Evolutionary conservation across 2,329 filamentous ascomycete species (phyloP).

Genomic region (Rutstroemia sp.): DNA sequence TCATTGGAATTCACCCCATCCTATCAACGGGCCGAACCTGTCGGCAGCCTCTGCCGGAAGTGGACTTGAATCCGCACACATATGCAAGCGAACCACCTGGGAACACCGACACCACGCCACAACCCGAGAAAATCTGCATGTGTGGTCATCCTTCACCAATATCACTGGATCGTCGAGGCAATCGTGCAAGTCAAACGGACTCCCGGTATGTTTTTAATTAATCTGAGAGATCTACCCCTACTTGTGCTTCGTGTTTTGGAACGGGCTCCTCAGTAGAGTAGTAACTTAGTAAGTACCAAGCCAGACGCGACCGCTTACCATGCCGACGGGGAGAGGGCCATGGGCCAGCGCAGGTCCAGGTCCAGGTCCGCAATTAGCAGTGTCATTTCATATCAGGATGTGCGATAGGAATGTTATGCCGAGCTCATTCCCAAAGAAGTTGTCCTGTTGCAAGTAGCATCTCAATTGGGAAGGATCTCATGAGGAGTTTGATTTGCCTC

Average conservation of each 20-base stretch:
- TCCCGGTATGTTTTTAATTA: conserved; percentile 26
- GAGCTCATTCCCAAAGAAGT: conserved; percentile 1
- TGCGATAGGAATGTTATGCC: conserved; percentile 3
- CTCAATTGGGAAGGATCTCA: conserved; percentile 7
- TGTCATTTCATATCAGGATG: conserved; percentile 25
- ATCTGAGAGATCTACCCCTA: conserved; percentile 18
- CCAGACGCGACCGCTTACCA: conserved; percentile 3
- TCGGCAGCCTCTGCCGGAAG: conserved; percentile 19
- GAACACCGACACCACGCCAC: conserved; percentile 21
- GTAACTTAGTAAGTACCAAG: conserved; percentile 17
- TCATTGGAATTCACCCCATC: conserved; percentile 13
- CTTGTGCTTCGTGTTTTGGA: conserved; percentile 9
- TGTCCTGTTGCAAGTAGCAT: background rate
- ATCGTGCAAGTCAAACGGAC: conserved; percentile 14
- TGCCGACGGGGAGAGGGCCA: background rate
- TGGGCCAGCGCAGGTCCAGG: background rate
- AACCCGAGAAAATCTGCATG: conserved; percentile 17
- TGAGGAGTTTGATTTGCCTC: conserved; percentile 4
- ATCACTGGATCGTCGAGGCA: conserved; percentile 9
- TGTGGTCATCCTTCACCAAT: conserved; percentile 8
- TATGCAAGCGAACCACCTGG: conserved; percentile 24
- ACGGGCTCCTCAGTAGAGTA: conserved; percentile 16
- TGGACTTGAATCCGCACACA: conserved; percentile 16
- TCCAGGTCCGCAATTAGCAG: conserved; percentile 13
- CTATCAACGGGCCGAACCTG: conserved; percentile 25